phyloP scores from a whole-genome alignment of 768 basidiomycete genomes.

The Kwoniella bestiolae region DNA sequence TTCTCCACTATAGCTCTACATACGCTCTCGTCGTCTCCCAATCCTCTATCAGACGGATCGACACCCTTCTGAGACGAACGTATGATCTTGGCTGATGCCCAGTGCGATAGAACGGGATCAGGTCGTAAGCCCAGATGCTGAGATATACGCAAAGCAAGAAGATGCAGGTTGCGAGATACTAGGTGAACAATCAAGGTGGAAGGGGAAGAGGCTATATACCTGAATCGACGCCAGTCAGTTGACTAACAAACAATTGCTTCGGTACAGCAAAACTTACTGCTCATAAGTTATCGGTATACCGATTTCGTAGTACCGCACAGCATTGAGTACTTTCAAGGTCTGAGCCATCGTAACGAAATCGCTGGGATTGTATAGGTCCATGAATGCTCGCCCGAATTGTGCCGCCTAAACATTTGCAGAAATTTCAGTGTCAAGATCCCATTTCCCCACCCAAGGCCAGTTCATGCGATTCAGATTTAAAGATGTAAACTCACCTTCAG shows the following conservation, averaged over 20 bases:
- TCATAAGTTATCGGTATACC: conserved; percentile 90
- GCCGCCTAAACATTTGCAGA: conserved; percentile 89
- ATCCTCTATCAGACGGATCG: conserved; percentile 63
- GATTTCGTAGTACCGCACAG: conserved; percentile 86
- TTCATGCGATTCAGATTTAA: too few relatives aligned
- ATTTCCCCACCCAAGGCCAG: too few relatives aligned
- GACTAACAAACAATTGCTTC: not conserved
- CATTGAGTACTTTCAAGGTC: conserved; percentile 89
- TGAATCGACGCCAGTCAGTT: conserved; percentile 52
- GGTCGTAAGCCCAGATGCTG: conserved; percentile 80
- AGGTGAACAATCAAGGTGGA: conserved; percentile 79
- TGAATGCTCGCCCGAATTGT: conserved; percentile 89
- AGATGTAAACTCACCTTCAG: conserved; percentile 68
- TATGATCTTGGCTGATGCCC: conserved; percentile 91
- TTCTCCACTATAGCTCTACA: conserved; percentile 86
- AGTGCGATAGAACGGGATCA: conserved; percentile 86
- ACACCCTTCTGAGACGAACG: conserved; percentile 64
- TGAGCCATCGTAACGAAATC: conserved; percentile 94
- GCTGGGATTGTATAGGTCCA: conserved; percentile 88
- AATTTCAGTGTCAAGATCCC: not conserved
- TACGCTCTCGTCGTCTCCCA: conserved; percentile 74
- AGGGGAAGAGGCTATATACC: conserved; percentile 81
- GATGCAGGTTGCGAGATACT: conserved; percentile 83
- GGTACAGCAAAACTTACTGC: conserved; percentile 66
- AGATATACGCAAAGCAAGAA: conserved; percentile 89